phyloP scores from a whole-genome alignment of 2,329 filamentous ascomycete species.

The Paecilomyces formosus region DNA sequence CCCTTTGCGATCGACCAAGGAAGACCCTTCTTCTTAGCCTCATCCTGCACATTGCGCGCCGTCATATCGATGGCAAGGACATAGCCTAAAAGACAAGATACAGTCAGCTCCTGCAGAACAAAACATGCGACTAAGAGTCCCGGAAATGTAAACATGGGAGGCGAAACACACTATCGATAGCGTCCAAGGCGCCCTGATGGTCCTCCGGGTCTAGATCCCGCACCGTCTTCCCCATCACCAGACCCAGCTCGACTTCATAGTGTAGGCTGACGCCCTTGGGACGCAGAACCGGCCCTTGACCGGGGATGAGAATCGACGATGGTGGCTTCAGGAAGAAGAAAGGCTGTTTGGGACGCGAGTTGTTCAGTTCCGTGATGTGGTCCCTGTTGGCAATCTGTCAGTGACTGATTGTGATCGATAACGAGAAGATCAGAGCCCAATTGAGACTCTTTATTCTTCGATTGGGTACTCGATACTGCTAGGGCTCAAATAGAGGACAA shows the following conservation, averaged over 20 bases:
- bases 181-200: slow-evolving; percentile 66
- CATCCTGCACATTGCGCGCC: slow-evolving; percentile 86
- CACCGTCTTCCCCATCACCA: slow-evolving; percentile 77
- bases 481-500: background rate
- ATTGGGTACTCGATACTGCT: background rate
- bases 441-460: background rate
- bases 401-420: slow-evolving; percentile 6
- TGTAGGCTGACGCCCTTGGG: slow-evolving; percentile 80
- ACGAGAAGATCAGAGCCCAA: slow-evolving; percentile 2
- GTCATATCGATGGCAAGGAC: slow-evolving; percentile 95
- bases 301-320: slow-evolving; percentile 73
- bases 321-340: slow-evolving; percentile 99
- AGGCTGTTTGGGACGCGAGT: slow-evolving; percentile 78
- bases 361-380: slow-evolving; percentile 89
- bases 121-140: slow-evolving; percentile 5
- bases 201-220: slow-evolving; percentile 70
- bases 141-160: background rate
- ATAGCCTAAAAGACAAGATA: slow-evolving; percentile 53
- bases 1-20: slow-evolving; percentile 97
- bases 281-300: slow-evolving; percentile 69
- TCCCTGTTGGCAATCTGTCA: slow-evolving; percentile 49
- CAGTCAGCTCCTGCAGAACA: slow-evolving; percentile 4
- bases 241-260: slow-evolving; percentile 89
- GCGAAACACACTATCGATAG: slow-evolving; percentile 60
- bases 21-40: slow-evolving; percentile 93